phyloP scores from a whole-genome alignment of 768 basidiomycete genomes.

The Leccinum disarticulatum region DNA sequence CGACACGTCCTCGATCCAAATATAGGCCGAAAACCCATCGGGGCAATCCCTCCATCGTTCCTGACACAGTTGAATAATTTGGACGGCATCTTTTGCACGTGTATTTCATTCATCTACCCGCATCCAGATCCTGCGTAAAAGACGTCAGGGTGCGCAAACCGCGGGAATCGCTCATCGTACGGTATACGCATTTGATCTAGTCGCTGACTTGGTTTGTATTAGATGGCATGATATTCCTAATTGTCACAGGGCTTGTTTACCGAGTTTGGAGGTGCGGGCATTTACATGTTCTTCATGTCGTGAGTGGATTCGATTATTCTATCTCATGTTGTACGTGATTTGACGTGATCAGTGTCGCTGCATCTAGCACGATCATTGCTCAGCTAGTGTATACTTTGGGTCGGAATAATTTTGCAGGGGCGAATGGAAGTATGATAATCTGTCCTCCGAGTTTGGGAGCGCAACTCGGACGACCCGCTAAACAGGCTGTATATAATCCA shows the following conservation, averaged over 20 bases:
- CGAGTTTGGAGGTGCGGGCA: slow-evolving; percentile 82
- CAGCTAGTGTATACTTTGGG: slow-evolving; percentile 86
- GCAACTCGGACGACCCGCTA: too few relatives aligned
- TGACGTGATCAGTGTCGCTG: background rate
- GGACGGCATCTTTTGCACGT: slow-evolving; percentile 88
- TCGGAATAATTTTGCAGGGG: slow-evolving; percentile 86
- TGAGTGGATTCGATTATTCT: slow-evolving; percentile 33
- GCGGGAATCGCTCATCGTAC: background rate
- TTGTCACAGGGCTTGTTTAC: slow-evolving; percentile 66
- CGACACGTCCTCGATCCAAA: slow-evolving; percentile 15
- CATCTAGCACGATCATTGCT: slow-evolving; percentile 64
- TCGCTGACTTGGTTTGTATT: slow-evolving; percentile 10
- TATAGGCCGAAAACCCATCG: slow-evolving; percentile 24
- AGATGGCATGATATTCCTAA: slow-evolving; percentile 97
- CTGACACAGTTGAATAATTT: slow-evolving; percentile 86
- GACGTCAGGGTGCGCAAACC: background rate
- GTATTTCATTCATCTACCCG: background rate
- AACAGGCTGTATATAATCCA: too few relatives aligned
- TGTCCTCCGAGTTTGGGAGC: too few relatives aligned
- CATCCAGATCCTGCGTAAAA: slow-evolving; percentile 10
- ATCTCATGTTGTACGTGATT: too few relatives aligned
- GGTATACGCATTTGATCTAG: background rate
- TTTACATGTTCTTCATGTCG: slow-evolving; percentile 94
- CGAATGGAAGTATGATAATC: slow-evolving; percentile 97
- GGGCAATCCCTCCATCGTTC: slow-evolving; percentile 72